Evolutionary conservation across 768 basidiomycete genomes (phyloP), one percentile per base, ranked within the genome.

Genomic region (Pisolithus marmoratus): DNA sequence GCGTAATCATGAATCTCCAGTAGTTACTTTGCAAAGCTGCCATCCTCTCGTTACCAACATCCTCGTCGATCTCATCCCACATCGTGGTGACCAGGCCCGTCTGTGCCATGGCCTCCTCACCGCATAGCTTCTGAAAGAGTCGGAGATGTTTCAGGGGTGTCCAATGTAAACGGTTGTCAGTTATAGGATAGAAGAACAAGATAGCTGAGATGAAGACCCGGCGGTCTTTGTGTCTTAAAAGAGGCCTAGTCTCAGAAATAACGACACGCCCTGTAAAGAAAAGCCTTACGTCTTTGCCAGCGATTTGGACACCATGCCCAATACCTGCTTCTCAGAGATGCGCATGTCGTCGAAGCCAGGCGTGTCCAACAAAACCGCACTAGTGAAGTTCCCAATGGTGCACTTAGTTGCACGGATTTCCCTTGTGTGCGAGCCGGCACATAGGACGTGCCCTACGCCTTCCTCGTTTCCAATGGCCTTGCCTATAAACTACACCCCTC

Each of bases 111-210:
- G 72, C 47, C 54, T 59, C 48, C 50, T 51, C n/a, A 51, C 69
- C 67, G n/a, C 67, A 68, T 5, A 68, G n/a, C 37, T 57, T 46
- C 42, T 37, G 46, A 45, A 75, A 72, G 58, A 70, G 59, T 4
- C 54, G 58, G 15, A 72, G 62, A 51, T 72, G 70, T 29, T 57
- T 68, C 22, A 63, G 46, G 0, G 69, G 60, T 1, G 67, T 58
- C 23, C 68, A 71, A 0, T n/a, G n/a, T n/a, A n/a, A n/a, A n/a
- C 72, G 63, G 46, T 68, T 67, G 44, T 73, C 71, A 7, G 70
- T 62, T 37, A 75, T 75, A 17, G 68, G 64, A 52, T 75, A 73
- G 15, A 74, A 51, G 49, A 73, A 75, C 20, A 75, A 15, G 26
- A 75, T 63, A 3, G 65, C 72, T 11, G 66, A 57, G 1, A 75